A percentile compares a stretch with the other conserved stretches of the same genome.
These are phyloP conservation scores for Microcera coccophila DNA, from an alignment of 2,329 filamentous ascomycete genomes.

Conservation along the genomic window DNA sequence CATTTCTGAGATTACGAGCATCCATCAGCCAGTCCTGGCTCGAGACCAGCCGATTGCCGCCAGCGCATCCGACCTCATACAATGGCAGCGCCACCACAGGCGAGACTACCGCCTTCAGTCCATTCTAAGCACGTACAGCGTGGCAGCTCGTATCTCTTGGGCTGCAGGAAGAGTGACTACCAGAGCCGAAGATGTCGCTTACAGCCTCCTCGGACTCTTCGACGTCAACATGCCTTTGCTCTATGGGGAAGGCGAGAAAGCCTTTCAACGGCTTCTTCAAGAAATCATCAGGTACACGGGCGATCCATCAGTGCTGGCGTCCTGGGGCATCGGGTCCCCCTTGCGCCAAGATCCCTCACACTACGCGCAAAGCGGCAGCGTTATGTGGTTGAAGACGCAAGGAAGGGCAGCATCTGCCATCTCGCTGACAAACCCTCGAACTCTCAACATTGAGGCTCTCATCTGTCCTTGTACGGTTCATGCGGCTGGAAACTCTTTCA, in stretches of 20 bases:
- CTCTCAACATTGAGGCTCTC: too few relatives aligned
- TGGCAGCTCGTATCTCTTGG: constrained; percentile 24
- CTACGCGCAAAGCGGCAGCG: constrained; percentile 7
- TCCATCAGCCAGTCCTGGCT: constrained; percentile 14
- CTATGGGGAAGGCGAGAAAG: constrained; percentile 19
- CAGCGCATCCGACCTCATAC: constrained; percentile 3
- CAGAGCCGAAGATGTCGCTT: constrained; percentile 26
- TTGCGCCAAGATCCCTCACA: constrained; percentile 9
- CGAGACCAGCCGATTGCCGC: constrained; percentile 5
- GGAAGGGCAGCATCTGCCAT: constrained; percentile 8
- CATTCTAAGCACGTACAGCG: constrained; percentile 12
- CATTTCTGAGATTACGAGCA: constrained; percentile 22
- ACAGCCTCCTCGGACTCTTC: constrained; percentile 29
- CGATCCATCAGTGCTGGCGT: constrained; percentile 9
- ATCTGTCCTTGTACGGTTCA: too few relatives aligned
- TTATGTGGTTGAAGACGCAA: constrained; percentile 9
- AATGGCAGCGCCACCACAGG: constrained; percentile 7
- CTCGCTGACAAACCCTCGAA: constrained; percentile 6
- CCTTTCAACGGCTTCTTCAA: constrained; percentile 11
- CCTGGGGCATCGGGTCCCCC: constrained; percentile 7
- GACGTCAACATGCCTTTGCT: constrained; percentile 30
- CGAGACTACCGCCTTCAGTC: constrained; percentile 7
- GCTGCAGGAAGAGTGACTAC: constrained; percentile 23
- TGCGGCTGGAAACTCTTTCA: too few relatives aligned
- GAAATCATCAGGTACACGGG: constrained; percentile 6